Evolutionary conservation across 1,139 yeast genomes (phyloP).

Genomic region (Geotrichum australiense): DNA sequence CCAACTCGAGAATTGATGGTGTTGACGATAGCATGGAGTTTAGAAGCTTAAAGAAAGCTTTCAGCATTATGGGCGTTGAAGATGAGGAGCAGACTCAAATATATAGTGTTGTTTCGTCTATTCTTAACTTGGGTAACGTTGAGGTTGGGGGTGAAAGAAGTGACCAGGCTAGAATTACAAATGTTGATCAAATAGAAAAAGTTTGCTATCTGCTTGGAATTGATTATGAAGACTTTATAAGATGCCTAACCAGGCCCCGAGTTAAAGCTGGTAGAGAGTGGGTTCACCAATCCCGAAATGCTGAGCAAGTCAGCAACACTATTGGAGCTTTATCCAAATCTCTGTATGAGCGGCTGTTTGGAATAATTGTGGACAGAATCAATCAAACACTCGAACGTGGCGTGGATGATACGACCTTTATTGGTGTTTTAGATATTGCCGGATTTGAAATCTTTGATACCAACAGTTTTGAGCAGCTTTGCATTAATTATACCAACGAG

Average conservation of each 20-base stretch:
- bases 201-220: conserved; percentile 65
- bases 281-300: conserved; percentile 72
- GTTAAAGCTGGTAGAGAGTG: conserved; percentile 89
- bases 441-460: conserved; percentile 92
- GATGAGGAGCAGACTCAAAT: conserved; percentile 51
- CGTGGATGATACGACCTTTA: conserved; percentile 46
- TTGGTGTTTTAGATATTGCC: conserved; percentile 93
- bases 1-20: conserved; percentile 53
- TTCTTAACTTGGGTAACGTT: conserved; percentile 81
- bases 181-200: conserved; percentile 46
- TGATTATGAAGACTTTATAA: conserved; percentile 46
- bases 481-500: conserved; percentile 95
- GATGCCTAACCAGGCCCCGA: conserved; percentile 64
- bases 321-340: conserved; percentile 86
- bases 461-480: conserved; percentile 92
- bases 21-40: conserved; percentile 73
- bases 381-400: conserved; percentile 56
- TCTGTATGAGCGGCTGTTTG: conserved; percentile 76
- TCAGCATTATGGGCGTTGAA: conserved; percentile 66
- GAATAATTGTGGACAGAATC: conserved; percentile 65
- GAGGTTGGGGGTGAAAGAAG: conserved; percentile 57
- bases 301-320: conserved; percentile 75
- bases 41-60: conserved; percentile 52
- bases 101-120: conserved; percentile 62
- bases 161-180: conserved; percentile 72